phyloP scores from a whole-genome alignment of 495 filamentous ascomycete genomes.

The Penicillium crystallinum region DNA sequence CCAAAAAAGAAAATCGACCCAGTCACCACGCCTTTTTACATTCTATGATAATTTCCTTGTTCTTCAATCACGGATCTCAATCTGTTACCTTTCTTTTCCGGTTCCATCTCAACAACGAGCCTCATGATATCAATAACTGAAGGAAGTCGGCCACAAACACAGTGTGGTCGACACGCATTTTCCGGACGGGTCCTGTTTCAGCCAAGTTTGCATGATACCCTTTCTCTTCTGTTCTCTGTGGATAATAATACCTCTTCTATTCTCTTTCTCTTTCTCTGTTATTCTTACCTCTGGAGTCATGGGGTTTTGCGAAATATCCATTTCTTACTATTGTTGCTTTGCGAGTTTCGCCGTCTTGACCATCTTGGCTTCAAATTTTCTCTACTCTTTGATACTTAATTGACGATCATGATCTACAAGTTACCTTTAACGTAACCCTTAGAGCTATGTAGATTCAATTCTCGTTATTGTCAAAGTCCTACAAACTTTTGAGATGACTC shows the following conservation, averaged over 20 bases:
- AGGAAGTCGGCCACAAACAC: background rate
- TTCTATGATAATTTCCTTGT: constrained; percentile 10
- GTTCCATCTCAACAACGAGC: constrained; percentile 1
- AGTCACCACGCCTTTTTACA: constrained; percentile 1
- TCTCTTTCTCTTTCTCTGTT: background rate
- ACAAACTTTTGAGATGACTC: too few relatives aligned
- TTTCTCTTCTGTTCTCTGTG: background rate
- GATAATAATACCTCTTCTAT: background rate
- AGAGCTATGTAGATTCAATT: too few relatives aligned
- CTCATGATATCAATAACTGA: constrained; percentile 1
- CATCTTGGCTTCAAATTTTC: background rate
- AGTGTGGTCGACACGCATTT: background rate
- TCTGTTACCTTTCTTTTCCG: background rate
- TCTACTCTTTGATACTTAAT: background rate
- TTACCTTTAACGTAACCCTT: too few relatives aligned
- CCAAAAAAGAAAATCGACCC: constrained; percentile 17
- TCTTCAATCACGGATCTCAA: background rate
- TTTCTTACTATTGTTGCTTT: background rate
- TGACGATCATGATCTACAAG: background rate
- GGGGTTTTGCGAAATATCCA: background rate
- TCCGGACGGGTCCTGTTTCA: constrained; percentile 1
- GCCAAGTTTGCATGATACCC: constrained; percentile 9
- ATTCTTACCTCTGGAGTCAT: background rate
- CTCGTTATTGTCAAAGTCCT: too few relatives aligned
- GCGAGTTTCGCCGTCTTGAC: background rate